These are phyloP conservation scores for Penicillium angulare DNA, from an alignment of 495 filamentous ascomycete genomes.

Conservation along the genomic window DNA sequence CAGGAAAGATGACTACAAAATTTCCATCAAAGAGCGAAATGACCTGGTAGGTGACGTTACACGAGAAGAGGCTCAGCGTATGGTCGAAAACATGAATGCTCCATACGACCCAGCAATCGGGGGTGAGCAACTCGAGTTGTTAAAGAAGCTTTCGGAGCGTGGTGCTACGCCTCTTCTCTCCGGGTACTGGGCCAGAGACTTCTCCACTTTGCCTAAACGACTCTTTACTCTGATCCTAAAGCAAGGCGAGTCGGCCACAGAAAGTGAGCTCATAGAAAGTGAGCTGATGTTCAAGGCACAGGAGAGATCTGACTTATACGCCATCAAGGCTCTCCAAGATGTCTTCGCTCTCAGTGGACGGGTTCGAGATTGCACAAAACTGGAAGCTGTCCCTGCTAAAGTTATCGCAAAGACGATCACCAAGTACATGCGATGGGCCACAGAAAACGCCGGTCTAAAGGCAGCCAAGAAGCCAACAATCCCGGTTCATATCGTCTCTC, in stretches of 20 bases:
- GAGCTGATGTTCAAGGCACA: conserved; percentile 47
- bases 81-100: no score
- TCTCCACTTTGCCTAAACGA: conserved; percentile 54
- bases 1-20: no score
- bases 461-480: conserved; percentile 13
- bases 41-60: no score
- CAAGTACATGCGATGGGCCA: conserved; percentile 44
- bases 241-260: no score
- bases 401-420: conserved; percentile 31
- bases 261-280: conserved; percentile 17
- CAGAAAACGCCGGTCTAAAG: conserved; percentile 34
- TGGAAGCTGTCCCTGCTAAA: conserved; percentile 26
- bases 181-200: conserved; percentile 57
- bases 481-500: conserved; percentile 34
- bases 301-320: conserved; percentile 34
- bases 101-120: conserved; percentile 37
- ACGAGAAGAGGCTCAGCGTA: no score
- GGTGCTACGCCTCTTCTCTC: conserved; percentile 58
- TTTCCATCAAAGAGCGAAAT: no score
- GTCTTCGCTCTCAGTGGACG: conserved; percentile 40
- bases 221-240: conserved; percentile 54
- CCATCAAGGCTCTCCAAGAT: conserved; percentile 35
- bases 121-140: conserved; percentile 53
- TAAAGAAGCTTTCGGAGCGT: conserved; percentile 51
- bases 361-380: conserved; percentile 38